Evolutionary conservation across 495 filamentous ascomycete genomes (phyloP).

Genomic region (Hypoxylon intermedium): DNA sequence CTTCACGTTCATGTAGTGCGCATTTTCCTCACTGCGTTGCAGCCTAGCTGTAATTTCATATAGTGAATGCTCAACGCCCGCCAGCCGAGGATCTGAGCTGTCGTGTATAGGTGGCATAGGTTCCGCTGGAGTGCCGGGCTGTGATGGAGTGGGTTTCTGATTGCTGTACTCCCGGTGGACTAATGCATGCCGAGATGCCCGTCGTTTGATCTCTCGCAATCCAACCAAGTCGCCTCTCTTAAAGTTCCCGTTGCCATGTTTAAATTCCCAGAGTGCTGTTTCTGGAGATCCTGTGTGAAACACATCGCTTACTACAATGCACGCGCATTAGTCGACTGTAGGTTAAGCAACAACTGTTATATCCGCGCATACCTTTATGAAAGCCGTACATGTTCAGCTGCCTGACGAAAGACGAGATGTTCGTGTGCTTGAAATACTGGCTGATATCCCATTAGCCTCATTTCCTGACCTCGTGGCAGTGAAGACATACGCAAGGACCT

Average conservation of each 20-base stretch:
- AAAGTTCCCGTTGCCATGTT: constrained; percentile 97
- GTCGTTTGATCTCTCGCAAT: constrained; percentile 92
- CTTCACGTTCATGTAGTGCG: constrained; percentile 76
- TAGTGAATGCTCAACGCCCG: constrained; percentile 78
- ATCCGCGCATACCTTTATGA: constrained; percentile 81
- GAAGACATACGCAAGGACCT: constrained; percentile 86
- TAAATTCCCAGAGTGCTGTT: constrained; percentile 97
- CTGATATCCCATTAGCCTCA: constrained; percentile 48
- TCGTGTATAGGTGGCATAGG: constrained; percentile 68
- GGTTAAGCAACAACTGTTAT: constrained; percentile 6
- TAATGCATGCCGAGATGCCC: constrained; percentile 93
- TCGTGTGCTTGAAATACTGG: constrained; percentile 99
- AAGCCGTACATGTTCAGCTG: constrained; percentile 99
- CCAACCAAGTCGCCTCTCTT: constrained; percentile 92
- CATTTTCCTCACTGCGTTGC: constrained; percentile 82
- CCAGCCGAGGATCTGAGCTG: constrained; percentile 78
- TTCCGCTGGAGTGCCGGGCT: constrained; percentile 85
- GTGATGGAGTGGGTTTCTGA: constrained; percentile 74
- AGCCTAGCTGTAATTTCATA: constrained; percentile 81
- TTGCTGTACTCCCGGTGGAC: constrained; percentile 95
- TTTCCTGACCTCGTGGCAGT: neutral
- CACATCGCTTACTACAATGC: constrained; percentile 85
- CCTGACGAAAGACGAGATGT: constrained; percentile 96
- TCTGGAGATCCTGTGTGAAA: constrained; percentile 98
- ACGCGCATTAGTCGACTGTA: constrained; percentile 13